Base-by-base conservation (phyloP, 306 rosid species). In the Albizia julibrissin region DNA sequence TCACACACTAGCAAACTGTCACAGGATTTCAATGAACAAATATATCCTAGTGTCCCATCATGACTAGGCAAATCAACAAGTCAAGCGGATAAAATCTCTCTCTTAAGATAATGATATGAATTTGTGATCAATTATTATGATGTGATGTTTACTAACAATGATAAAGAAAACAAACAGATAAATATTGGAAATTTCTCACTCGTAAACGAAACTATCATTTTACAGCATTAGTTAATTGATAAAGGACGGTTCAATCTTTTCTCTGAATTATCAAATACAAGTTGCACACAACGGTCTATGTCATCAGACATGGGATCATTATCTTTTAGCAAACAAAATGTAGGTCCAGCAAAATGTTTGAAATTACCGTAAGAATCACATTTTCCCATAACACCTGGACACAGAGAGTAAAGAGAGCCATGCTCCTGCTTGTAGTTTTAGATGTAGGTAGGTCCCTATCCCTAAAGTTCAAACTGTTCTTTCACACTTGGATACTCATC, bases 321-420 rank as follows among this genome's bases (percentile, higher is more conserved):
- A 34, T 27, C 74, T 81, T 62, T 81, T 54, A 37, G 59, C 31
- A 46, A 72, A 34, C 43, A n/a, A 56, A 54, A 18, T 40, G 15
- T 31, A 58, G 22, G 56, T 37, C 37, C 26, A 74, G 56, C 21
- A 78, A 79, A 83, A 83, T 80, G 72, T 83, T 80, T 37, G 59
- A 73, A 69, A 86, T 80, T 77, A 82, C 71, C 79, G 69, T 47
- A 73, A 77, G 81, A 65, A 71, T 80, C 80, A 71, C 82, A 81
- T 59, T 10, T 79, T 83, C 69, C 77, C 43, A 79, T 52, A 64
- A 73, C 62, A 84, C 83, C 79, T 84, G 83, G 73, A 34, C 46
- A 33, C 19, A 56, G 50, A 26, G 72, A 40, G 40, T n/a, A 50
- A 43, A 50, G 56, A 80, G 80, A 72, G 68, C 69, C 62, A 59